Evolutionary conservation across 1,284 basidiomycete genomes (phyloP), one percentile per base, ranked within the genome.

Genomic region (Paramarasmius palmivorus): DNA sequence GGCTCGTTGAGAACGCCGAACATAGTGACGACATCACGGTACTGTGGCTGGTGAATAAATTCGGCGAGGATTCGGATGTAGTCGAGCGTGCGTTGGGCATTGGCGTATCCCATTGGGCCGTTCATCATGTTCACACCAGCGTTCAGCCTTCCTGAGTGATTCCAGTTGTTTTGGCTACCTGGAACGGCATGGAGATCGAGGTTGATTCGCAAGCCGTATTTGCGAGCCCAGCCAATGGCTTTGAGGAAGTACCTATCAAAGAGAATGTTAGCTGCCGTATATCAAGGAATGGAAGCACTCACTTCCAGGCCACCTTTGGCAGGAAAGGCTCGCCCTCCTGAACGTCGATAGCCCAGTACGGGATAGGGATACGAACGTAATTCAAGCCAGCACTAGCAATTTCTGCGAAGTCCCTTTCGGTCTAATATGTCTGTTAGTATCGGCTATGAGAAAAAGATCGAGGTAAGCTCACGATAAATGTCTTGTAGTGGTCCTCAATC

Each of bases 151-250:
- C 89, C 88, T 23, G 88, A 89, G 66, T 89, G 88, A 62, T 90
- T 90, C 87, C 88, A 90, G 17, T 87, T 87, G 71, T 90, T 95
- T 69, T 92, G 89, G 60, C 83, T 86, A 32, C 88, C 89, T 22
- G 89, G 88, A 26, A 90, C 70, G n/a, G 85, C 73, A 60, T 91
- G 89, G 15, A 97, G 70, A 70, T 98, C 95, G 52, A 98, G 81
- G 68, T 96, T 94, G 67, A 98, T 90, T 49, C 95, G 86, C 46
- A 98, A 65, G 20, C 95, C 95, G 68, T 98, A 98, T 75, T 98
- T 98, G 60, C 95, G 84, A n/a, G 92, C 93, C 95, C 95, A 98
- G 60, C 86, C 73, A 59, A 97, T 82, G 2, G 92, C 93, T 71
- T 94, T 94, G 56, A 95, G 76, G 72, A 94, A 90, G 71, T 90